Percentiles rank a stretch among this genome's conserved stretches.
Evolutionary conservation across 441 rosid genomes (phyloP).

Genomic region (Melastoma candidum): DNA sequence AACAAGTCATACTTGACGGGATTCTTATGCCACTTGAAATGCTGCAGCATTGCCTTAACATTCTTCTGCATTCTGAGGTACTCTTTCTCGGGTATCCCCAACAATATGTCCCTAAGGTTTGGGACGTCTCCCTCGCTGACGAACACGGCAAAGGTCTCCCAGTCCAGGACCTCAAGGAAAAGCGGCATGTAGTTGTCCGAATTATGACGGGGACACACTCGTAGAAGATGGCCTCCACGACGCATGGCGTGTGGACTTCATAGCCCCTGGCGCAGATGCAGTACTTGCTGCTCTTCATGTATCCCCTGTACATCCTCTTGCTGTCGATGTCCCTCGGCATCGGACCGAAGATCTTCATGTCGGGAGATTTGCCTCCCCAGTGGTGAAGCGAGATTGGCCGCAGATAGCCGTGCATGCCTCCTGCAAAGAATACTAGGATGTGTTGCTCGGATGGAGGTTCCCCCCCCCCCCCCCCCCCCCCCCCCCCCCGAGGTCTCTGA

Average conservation of each 20-base stretch:
- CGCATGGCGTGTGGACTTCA: slow-evolving; percentile 87
- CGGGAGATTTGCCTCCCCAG: slow-evolving; percentile 79
- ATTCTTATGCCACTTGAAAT: slow-evolving; percentile 78
- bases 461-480: too few species aligned
- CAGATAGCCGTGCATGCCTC: slow-evolving; percentile 72
- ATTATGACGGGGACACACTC: too few species aligned
- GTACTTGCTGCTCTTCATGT: slow-evolving; percentile 88
- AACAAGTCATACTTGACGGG: slow-evolving; percentile 80
- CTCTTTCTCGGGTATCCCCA: slow-evolving; percentile 52
- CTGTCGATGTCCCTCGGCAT: slow-evolving; percentile 89
- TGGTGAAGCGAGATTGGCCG: slow-evolving; percentile 54
- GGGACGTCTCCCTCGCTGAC: slow-evolving; percentile 89
- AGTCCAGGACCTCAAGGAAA: too few species aligned
- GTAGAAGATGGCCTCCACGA: too few species aligned
- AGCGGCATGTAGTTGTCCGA: too few species aligned
- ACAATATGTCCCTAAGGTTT: slow-evolving; percentile 48
- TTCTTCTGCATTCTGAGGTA: slow-evolving; percentile 59
- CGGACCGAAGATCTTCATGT: slow-evolving; percentile 65
- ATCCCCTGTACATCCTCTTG: slow-evolving; percentile 78
- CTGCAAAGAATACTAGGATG: slow-evolving; percentile 80
- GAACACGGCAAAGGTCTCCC: too few species aligned
- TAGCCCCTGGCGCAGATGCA: slow-evolving; percentile 86
- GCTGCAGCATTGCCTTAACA: slow-evolving; percentile 63
- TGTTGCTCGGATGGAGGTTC: slow-evolving; percentile 55
- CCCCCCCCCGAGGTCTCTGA: slow-evolving; percentile 84